Percentiles rank a stretch among this genome's conserved stretches.
These are phyloP conservation scores for Rhodomyrtus psidioides DNA, from an alignment of 441 rosid genomes.

Conservation along the genomic window DNA sequence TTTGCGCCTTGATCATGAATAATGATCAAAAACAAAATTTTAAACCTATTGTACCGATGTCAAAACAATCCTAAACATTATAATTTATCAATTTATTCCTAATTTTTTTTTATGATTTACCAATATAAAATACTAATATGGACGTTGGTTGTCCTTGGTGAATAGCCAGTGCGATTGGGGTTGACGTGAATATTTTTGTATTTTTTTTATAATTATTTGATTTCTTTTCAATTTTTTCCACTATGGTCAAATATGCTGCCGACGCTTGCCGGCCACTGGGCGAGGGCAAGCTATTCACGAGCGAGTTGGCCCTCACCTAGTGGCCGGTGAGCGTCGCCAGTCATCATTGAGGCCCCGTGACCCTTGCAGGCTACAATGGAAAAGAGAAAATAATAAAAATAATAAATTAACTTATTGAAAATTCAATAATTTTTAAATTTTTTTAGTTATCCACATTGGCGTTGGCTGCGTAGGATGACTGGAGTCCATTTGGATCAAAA, in stretches of 20 bases:
- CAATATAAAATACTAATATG: fast-evolving
- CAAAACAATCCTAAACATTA: no score
- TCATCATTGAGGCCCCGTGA: fast-evolving
- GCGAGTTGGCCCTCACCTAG: not conserved
- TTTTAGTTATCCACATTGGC: no score
- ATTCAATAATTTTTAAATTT: no score
- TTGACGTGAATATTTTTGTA: fast-evolving
- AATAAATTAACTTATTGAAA: no score
- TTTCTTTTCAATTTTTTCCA: not conserved
- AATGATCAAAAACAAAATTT: not conserved
- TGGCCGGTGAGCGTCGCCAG: not conserved
- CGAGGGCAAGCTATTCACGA: not conserved
- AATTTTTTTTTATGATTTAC: not conserved
- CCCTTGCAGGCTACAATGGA: not conserved
- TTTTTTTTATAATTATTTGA: not conserved
- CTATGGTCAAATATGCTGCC: fast-evolving
- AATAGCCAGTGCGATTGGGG: fast-evolving
- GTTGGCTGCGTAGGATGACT: no score
- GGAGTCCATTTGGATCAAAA: no score
- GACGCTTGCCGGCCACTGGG: not conserved
- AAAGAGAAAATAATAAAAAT: no score
- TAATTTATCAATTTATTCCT: not conserved
- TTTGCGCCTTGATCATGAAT: not conserved
- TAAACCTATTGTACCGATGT: fast-evolving
- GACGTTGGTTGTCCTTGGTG: fast-evolving